Evolutionary conservation across 1,139 yeast species (phyloP).

Genomic region (Yamadazyma friedrichii): DNA sequence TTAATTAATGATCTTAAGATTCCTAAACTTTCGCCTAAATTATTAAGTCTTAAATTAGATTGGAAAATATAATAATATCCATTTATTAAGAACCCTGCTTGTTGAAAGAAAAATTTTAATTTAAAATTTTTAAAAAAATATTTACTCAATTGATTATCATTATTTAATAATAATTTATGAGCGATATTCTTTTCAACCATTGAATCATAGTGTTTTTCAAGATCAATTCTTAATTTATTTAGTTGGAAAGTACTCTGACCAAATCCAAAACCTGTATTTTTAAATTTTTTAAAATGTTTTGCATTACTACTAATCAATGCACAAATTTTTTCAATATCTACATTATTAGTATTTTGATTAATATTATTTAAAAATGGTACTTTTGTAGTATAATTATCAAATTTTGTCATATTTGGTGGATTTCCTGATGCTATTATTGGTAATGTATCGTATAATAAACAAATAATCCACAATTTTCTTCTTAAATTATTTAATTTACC

Average conservation of each 20-base stretch:
- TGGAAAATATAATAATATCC: slow-evolving; percentile 4
- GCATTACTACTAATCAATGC: slow-evolving; percentile 6
- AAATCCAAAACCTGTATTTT: neutral
- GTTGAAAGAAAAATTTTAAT: slow-evolving; percentile 7
- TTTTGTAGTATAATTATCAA: slow-evolving; percentile 17
- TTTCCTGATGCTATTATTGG: slow-evolving; percentile 16
- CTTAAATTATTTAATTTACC: slow-evolving; percentile 14
- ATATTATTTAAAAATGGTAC: slow-evolving; percentile 14
- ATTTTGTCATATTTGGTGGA: slow-evolving; percentile 13
- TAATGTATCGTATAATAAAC: slow-evolving; percentile 16
- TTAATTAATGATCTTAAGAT: slow-evolving; percentile 1
- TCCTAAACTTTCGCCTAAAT: neutral
- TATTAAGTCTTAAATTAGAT: neutral
- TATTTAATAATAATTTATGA: neutral
- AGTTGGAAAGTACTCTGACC: slow-evolving; percentile 2
- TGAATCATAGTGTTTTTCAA: slow-evolving; percentile 1
- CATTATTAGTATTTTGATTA: slow-evolving; percentile 18
- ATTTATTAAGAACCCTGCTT: neutral
- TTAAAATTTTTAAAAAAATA: slow-evolving; percentile 6
- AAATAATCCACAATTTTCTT: slow-evolving; percentile 19
- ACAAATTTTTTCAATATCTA: slow-evolving; percentile 26
- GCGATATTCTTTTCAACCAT: neutral
- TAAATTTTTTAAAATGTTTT: neutral
- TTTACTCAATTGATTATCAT: neutral
- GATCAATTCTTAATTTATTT: neutral